Conservation (phyloP, 768 basidiomycete genomes). For the Podaxis rugospora region DNA sequence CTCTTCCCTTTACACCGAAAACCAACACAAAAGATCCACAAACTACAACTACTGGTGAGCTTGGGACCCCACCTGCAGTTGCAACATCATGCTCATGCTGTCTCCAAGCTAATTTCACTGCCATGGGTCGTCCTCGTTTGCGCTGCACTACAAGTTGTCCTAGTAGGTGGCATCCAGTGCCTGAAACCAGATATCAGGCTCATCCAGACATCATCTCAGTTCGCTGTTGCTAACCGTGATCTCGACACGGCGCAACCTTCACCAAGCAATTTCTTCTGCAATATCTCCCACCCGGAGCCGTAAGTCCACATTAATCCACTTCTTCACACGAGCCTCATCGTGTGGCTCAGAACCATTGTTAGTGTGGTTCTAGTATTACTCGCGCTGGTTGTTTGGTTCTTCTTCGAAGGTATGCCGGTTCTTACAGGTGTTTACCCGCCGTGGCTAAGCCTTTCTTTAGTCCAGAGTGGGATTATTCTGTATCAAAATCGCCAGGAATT, state of each 20-base stretch:
- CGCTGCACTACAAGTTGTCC: background rate
- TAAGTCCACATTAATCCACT: background rate
- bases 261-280: background rate
- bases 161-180: background rate
- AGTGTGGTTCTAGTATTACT: slow-evolving; percentile 3
- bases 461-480: slow-evolving; percentile 6
- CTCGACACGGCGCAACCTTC: background rate
- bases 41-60: slow-evolving; percentile 3
- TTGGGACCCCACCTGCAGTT: background rate
- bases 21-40: background rate
- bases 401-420: background rate
- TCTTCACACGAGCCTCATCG: background rate
- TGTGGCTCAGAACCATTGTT: background rate
- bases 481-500: slow-evolving; percentile 5
- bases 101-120: background rate
- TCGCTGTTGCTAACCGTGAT: background rate
- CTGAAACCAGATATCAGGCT: background rate
- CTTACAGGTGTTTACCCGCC: background rate
- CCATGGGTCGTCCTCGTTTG: slow-evolving; percentile 4
- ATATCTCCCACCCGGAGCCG: slow-evolving; percentile 2
- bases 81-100: background rate
- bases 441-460: background rate
- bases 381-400: background rate
- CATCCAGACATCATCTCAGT: background rate
- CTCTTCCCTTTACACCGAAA: background rate